These are phyloP conservation scores for Fusarium duplospermum DNA, from an alignment of 2,329 filamentous ascomycete genomes.

Conservation along the genomic window DNA sequence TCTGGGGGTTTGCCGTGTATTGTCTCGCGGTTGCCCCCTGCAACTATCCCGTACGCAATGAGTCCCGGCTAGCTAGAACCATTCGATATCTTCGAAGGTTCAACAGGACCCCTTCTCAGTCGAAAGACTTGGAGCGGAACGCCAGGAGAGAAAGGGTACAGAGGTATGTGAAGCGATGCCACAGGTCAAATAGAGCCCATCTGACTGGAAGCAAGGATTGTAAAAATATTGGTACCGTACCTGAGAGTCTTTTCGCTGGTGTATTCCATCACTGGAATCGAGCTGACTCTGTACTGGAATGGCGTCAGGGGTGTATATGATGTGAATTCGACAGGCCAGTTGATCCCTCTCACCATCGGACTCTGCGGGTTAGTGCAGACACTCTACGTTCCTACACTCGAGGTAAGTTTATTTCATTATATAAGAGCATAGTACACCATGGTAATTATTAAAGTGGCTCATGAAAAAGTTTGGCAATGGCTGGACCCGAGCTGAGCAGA, in stretches of 20 bases:
- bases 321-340: neutral
- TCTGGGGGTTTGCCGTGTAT: neutral
- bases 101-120: neutral
- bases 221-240: neutral
- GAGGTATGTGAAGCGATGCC: neutral
- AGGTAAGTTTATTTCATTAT: neutral
- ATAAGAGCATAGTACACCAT: accelerated
- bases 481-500: neutral
- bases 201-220: neutral
- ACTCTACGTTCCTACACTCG: neutral
- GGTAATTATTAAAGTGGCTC: neutral
- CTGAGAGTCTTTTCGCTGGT: neutral
- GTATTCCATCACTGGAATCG: neutral
- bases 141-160: neutral
- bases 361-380: neutral
- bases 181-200: no score
- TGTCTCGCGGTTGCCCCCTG: neutral
- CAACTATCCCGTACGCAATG: neutral
- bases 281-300: neutral
- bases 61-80: neutral
- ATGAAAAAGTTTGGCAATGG: neutral
- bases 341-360: neutral
- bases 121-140: neutral
- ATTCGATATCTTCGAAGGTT: neutral
- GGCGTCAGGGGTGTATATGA: neutral